Evolutionary conservation across 2,329 filamentous ascomycete species (phyloP).

Genomic region (Coniochaeta prunicola): DNA sequence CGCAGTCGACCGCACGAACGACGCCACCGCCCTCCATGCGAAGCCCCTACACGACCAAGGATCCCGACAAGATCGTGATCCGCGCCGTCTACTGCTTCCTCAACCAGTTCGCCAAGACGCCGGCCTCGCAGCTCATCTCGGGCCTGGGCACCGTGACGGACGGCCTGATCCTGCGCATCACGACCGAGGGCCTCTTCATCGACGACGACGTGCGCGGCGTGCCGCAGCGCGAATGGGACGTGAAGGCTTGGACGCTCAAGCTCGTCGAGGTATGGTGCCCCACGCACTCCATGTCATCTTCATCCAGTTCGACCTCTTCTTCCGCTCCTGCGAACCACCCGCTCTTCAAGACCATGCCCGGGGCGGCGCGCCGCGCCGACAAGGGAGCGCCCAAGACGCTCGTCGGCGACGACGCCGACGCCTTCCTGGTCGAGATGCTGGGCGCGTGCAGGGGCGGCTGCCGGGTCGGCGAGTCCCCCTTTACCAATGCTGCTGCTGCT

Average conservation of each 20-base stretch:
- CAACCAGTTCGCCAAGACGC: slow-evolving; percentile 81
- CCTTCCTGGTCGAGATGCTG: slow-evolving; percentile 55
- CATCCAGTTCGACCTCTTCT: slow-evolving; percentile 29
- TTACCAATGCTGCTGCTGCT: slow-evolving; percentile 6
- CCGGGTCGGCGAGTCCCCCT: slow-evolving; percentile 39
- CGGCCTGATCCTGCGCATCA: slow-evolving; percentile 84
- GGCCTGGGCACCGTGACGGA: slow-evolving; percentile 83
- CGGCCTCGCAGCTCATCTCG: slow-evolving; percentile 81
- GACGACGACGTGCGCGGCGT: slow-evolving; percentile 90
- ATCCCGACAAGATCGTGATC: slow-evolving; percentile 94
- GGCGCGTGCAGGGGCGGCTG: slow-evolving; percentile 59
- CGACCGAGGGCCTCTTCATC: slow-evolving; percentile 91
- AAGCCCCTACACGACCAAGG: slow-evolving; percentile 75
- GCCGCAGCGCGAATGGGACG: slow-evolving; percentile 95
- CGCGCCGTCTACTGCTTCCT: slow-evolving; percentile 89
- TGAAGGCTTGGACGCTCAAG: slow-evolving; percentile 97
- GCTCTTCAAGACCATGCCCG: slow-evolving; percentile 39
- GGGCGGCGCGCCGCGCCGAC: slow-evolving; percentile 39
- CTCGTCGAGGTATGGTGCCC: slow-evolving; percentile 82
- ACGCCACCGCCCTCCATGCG: slow-evolving; percentile 75
- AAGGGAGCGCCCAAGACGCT: slow-evolving; percentile 43
- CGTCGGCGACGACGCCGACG: slow-evolving; percentile 58
- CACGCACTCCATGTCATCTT: slow-evolving; percentile 49
- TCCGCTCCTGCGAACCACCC: slow-evolving; percentile 28
- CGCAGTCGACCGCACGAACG: slow-evolving; percentile 75